Conservation (phyloP, 768 basidiomycete species). For the Panaeolus papilionaceus region DNA sequence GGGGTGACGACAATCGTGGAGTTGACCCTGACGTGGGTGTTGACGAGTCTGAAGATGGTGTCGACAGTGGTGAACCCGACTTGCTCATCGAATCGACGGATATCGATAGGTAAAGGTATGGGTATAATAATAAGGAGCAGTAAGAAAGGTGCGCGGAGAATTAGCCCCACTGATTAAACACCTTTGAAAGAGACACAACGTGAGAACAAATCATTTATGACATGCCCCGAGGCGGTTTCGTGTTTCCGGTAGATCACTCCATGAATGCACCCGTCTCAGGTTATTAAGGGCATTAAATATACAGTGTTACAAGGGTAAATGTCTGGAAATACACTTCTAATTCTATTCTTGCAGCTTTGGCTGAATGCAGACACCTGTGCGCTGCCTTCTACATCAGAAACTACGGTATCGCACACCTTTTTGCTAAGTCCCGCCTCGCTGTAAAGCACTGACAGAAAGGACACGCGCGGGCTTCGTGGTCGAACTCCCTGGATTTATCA, state of each 20-base stretch:
- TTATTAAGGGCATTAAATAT: background rate
- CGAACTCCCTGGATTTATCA: background rate
- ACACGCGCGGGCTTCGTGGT: background rate
- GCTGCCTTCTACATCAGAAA: background rate
- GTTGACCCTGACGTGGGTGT: constrained; percentile 26
- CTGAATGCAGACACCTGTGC: background rate
- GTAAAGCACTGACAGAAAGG: background rate
- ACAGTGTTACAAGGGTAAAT: background rate
- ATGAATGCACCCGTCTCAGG: background rate
- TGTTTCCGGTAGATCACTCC: constrained; percentile 2
- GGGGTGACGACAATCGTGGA: constrained; percentile 17
- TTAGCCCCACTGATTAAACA: constrained; percentile 2
- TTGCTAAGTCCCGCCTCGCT: background rate
- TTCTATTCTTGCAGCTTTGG: background rate
- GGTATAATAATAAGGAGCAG: background rate
- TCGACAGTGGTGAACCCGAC: constrained; percentile 23
- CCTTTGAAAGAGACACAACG: background rate
- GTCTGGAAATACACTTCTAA: background rate
- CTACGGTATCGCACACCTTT: background rate
- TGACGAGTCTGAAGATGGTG: constrained; percentile 21
- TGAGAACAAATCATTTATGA: constrained; percentile 10
- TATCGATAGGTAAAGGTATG: background rate
- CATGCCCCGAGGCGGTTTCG: constrained; percentile 1
- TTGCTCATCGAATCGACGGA: constrained; percentile 9
- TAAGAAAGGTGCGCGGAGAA: background rate